These are phyloP conservation scores for Herpetomonas tarakana DNA, from an alignment of 208 protist genomes.

Conservation along the genomic window DNA sequence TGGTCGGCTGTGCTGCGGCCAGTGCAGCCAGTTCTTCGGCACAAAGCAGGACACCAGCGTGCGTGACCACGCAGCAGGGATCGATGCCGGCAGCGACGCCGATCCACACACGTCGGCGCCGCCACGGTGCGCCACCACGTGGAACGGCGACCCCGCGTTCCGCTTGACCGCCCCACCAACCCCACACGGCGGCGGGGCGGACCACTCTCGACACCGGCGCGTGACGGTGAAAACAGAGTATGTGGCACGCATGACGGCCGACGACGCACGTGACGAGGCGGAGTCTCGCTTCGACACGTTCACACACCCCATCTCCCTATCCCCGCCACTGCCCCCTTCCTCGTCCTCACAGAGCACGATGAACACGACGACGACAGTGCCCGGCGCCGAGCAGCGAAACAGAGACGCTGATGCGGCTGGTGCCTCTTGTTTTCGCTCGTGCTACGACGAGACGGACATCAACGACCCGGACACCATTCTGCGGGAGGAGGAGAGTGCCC, in stretches of 20 bases:
- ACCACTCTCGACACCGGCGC: neutral
- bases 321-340: neutral
- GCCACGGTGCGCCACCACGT: too few species aligned
- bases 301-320: conserved; percentile 24
- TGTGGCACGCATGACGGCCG: conserved; percentile 26
- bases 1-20: conserved; percentile 52
- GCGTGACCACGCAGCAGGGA: neutral
- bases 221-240: conserved; percentile 42
- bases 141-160: too few species aligned
- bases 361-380: conserved; percentile 1
- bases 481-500: neutral
- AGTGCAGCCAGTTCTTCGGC: conserved; percentile 54
- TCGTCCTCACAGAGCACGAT: neutral
- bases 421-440: neutral
- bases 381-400: too few species aligned
- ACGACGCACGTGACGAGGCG: conserved; percentile 18
- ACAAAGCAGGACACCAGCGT: conserved; percentile 46
- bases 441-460: conserved; percentile 2
- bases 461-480: conserved; percentile 3
- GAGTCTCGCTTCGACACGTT: conserved; percentile 42
- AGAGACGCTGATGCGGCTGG: neutral
- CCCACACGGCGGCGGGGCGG: too few species aligned
- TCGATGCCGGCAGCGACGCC: conserved; percentile 5
- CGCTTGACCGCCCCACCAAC: too few species aligned
- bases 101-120: neutral